These are phyloP conservation scores for Pezicula rhizophila DNA, from an alignment of 2,329 filamentous ascomycete genomes.

Conservation along the genomic window DNA sequence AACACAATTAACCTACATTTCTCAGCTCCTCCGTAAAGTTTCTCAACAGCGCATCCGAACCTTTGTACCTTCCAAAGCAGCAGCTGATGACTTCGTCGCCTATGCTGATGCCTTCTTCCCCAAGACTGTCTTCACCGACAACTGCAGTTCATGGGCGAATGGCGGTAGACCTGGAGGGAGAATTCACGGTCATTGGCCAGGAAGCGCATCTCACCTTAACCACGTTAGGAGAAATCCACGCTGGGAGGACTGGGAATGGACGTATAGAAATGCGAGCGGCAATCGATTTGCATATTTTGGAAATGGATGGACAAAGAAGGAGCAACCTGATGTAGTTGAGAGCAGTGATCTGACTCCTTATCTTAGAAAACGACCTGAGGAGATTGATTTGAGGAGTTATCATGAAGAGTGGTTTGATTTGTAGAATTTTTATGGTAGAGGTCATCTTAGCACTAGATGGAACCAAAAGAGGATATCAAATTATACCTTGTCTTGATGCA, in stretches of 20 bases:
- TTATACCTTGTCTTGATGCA: too few relatives aligned
- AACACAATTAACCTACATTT: constrained; percentile 57
- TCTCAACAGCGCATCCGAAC: constrained; percentile 59
- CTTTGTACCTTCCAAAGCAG: constrained; percentile 49
- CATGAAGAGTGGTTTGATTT: constrained; percentile 63
- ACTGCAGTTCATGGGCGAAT: constrained; percentile 69
- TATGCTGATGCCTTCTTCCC: constrained; percentile 52
- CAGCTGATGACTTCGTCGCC: constrained; percentile 57
- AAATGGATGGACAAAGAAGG: constrained; percentile 58
- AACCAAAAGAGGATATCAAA: background rate
- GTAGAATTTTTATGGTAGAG: background rate
- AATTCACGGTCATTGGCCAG: constrained; percentile 66
- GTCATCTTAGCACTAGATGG: background rate
- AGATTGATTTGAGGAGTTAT: constrained; percentile 53
- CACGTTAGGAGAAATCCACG: constrained; percentile 48
- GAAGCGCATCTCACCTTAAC: constrained; percentile 57
- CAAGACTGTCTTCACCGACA: constrained; percentile 49
- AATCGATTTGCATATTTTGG: constrained; percentile 55
- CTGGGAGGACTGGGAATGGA: constrained; percentile 55
- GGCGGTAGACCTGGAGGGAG: constrained; percentile 54
- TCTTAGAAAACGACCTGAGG: constrained; percentile 43
- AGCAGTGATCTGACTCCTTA: constrained; percentile 59
- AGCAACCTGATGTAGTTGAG: constrained; percentile 33
- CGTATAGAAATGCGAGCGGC: constrained; percentile 32
- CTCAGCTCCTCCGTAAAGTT: constrained; percentile 62